Evolutionary conservation across 805 yeast genomes (phyloP).

Genomic region (Naumovozyma baii): DNA sequence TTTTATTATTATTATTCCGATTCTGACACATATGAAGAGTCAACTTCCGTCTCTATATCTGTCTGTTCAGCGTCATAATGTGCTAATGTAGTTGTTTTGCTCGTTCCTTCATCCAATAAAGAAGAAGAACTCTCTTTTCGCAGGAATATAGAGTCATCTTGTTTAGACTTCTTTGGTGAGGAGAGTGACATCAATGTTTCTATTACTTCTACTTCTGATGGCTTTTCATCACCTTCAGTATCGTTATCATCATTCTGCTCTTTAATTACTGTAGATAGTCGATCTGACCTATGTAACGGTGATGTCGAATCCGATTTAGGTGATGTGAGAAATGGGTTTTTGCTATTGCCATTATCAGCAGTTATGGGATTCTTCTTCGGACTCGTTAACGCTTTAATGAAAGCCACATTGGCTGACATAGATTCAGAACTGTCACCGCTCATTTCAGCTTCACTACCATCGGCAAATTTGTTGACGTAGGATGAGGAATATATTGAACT

Average conservation of each 20-base stretch:
- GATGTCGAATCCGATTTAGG: background rate
- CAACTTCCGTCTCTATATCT: constrained; percentile 22
- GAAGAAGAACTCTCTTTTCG: background rate
- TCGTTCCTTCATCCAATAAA: background rate
- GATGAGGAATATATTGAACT: background rate
- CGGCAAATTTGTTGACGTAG: constrained; percentile 10
- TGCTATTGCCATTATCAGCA: background rate
- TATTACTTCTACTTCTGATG: constrained; percentile 34
- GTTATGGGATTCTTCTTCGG: background rate
- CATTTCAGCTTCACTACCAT: constrained; percentile 7
- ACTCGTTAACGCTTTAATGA: constrained; percentile 32
- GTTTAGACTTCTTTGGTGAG: constrained; percentile 25
- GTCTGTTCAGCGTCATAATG: constrained; percentile 7
- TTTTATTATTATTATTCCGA: background rate
- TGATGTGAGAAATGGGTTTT: background rate
- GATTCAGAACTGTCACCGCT: constrained; percentile 20
- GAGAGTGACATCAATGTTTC: constrained; percentile 36
- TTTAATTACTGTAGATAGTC: background rate
- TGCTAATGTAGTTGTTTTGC: background rate
- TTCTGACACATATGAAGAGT: constrained; percentile 1
- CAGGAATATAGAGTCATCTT: background rate
- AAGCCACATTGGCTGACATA: constrained; percentile 34
- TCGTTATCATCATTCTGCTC: constrained; percentile 1
- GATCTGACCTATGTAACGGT: background rate
- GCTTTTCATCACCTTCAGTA: constrained; percentile 7